A percentile compares a stretch with the other conserved stretches of the same genome.
phyloP scores from a whole-genome alignment of 306 rosid genomes.

The Trifolium subterraneum region DNA sequence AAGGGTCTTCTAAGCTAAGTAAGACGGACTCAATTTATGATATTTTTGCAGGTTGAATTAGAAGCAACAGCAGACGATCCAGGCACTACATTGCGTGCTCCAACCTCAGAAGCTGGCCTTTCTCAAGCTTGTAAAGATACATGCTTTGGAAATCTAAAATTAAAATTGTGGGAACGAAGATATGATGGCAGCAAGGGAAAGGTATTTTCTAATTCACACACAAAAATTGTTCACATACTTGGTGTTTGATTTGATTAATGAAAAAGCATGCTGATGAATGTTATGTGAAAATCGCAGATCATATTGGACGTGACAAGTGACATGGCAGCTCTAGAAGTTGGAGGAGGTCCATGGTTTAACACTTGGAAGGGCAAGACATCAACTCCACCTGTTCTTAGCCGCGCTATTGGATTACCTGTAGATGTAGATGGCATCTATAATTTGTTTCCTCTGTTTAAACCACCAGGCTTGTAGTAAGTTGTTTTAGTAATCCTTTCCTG shows the following conservation, averaged over 20 bases:
- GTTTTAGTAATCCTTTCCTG: slow-evolving; percentile 22
- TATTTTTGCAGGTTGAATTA: slow-evolving; percentile 69
- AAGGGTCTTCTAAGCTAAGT: slow-evolving; percentile 8
- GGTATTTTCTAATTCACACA: slow-evolving; percentile 47
- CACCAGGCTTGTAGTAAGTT: slow-evolving; percentile 76
- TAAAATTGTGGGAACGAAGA: slow-evolving; percentile 83
- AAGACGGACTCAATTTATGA: neutral
- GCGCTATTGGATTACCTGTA: slow-evolving; percentile 62
- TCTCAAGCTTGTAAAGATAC: slow-evolving; percentile 89
- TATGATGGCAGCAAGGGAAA: slow-evolving; percentile 85
- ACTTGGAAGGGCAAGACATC: slow-evolving; percentile 80
- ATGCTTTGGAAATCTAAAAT: slow-evolving; percentile 66
- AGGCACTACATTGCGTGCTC: slow-evolving; percentile 88
- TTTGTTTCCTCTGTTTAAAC: slow-evolving; percentile 66
- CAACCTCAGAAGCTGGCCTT: slow-evolving; percentile 80
- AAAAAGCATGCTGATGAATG: slow-evolving; percentile 22
- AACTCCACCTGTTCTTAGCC: slow-evolving; percentile 51
- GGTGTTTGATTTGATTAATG: neutral
- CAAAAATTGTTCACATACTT: neutral
- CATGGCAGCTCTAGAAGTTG: slow-evolving; percentile 88
- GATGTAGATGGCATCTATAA: slow-evolving; percentile 61
- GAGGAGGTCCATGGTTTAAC: slow-evolving; percentile 97
- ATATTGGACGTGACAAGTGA: slow-evolving; percentile 80
- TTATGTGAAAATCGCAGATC: slow-evolving; percentile 52
- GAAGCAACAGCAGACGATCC: slow-evolving; percentile 76